Evolutionary conservation across 179 eudicot species (phyloP).

Genomic region (Heliamphora pulchella): DNA sequence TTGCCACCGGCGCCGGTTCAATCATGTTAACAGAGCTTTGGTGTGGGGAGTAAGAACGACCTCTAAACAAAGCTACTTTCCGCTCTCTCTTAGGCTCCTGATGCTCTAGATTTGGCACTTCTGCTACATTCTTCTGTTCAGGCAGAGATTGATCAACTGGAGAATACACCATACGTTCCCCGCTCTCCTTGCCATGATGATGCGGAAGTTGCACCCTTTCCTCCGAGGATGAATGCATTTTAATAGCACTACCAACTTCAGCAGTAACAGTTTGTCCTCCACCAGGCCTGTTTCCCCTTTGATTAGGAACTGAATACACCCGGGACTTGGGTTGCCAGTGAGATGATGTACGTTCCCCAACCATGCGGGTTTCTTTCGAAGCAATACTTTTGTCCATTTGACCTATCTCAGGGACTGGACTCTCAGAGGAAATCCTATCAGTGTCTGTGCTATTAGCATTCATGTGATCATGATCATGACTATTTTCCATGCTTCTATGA

Average conservation of each 20-base stretch:
- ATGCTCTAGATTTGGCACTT: conserved; percentile 22
- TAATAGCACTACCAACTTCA: conserved; percentile 27
- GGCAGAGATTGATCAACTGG: conserved; percentile 22
- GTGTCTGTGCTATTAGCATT: conserved; percentile 27
- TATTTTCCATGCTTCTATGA: conserved; percentile 30
- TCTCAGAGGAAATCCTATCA: conserved; percentile 20
- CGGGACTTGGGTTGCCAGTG: conserved; percentile 90
- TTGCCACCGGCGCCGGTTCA: conserved; percentile 26
- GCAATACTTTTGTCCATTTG: conserved; percentile 40
- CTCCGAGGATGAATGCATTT: conserved; percentile 26
- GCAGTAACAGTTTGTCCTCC: conserved; percentile 30
- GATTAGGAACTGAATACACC: conserved; percentile 29
- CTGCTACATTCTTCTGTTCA: conserved; percentile 25
- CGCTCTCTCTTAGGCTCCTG: conserved; percentile 44
- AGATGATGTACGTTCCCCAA: conserved; percentile 42
- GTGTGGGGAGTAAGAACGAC: conserved; percentile 32
- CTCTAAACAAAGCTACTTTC: conserved; percentile 34
- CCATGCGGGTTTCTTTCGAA: conserved; percentile 41
- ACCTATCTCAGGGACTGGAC: conserved; percentile 27
- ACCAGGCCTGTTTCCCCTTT: conserved; percentile 29
- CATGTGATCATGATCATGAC: conserved; percentile 30
- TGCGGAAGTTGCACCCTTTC: conserved; percentile 18
- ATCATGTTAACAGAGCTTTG: conserved; percentile 26
- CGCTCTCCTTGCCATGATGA: conserved; percentile 13
- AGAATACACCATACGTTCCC: conserved; percentile 10